Conservation (phyloP, 345 rosid genomes). For the Balakata baccata region DNA sequence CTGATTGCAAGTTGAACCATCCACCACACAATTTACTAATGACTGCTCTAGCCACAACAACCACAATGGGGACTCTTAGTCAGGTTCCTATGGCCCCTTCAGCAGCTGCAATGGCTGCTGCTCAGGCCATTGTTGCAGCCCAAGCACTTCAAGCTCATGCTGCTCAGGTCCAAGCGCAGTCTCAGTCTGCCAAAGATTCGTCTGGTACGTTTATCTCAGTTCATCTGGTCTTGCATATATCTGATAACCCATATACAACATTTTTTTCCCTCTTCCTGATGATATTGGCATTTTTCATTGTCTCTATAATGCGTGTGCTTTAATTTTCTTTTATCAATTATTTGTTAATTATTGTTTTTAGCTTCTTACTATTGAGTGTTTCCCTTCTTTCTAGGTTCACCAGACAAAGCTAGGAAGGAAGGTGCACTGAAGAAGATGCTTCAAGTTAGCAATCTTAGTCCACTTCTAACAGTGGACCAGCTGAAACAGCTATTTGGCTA, state of each 20-base stretch:
- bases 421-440: slow-evolving; percentile 72
- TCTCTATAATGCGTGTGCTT: neutral
- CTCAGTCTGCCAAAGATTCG: slow-evolving; percentile 59
- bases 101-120: slow-evolving; percentile 99
- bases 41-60: slow-evolving; percentile 95
- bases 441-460: slow-evolving; percentile 97
- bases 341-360: neutral
- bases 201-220: slow-evolving; percentile 44
- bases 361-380: slow-evolving; percentile 11
- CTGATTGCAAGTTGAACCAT: slow-evolving; percentile 82
- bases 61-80: slow-evolving; percentile 80
- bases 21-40: slow-evolving; percentile 89
- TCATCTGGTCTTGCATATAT: slow-evolving; percentile 1
- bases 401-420: slow-evolving; percentile 50
- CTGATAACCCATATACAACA: neutral
- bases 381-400: slow-evolving; percentile 45
- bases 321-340: neutral
- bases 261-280: neutral
- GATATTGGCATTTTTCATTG: neutral
- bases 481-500: slow-evolving; percentile 87
- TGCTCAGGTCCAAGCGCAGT: slow-evolving; percentile 87
- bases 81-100: slow-evolving; percentile 99
- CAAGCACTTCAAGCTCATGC: slow-evolving; percentile 99
- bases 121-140: slow-evolving; percentile 99
- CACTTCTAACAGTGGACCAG: slow-evolving; percentile 85